A percentile compares a stretch with the other conserved stretches of the same genome.
phyloP scores from a whole-genome alignment of 2,329 filamentous ascomycete genomes.

The Hawksworthiomyces lignivorus region DNA sequence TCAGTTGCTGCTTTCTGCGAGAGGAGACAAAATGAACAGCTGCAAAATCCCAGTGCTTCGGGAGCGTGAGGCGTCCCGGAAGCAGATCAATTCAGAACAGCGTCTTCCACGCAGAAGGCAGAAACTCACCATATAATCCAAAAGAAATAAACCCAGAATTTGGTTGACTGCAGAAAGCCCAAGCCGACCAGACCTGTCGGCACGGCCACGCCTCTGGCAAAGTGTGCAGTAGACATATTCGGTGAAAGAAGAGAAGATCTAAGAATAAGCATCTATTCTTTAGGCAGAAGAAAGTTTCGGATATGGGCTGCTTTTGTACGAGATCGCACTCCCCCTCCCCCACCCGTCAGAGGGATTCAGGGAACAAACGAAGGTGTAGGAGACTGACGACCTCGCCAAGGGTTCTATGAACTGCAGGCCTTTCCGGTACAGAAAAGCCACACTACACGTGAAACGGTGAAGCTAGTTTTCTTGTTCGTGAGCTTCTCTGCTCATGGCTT shows the following conservation, averaged over 20 bases:
- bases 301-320: no score
- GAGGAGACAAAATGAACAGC: no score
- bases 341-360: no score
- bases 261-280: not conserved
- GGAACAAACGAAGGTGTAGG: no score
- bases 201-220: not conserved
- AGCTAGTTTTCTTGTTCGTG: not conserved
- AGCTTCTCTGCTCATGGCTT: not conserved
- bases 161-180: conserved; percentile 33
- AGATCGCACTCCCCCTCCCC: no score
- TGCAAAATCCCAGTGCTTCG: no score
- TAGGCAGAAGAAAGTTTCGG: not conserved
- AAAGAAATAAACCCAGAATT: conserved; percentile 37
- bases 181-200: not conserved
- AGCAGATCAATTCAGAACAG: not conserved
- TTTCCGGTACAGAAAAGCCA: not conserved
- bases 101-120: no score
- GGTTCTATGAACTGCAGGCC: not conserved
- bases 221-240: conserved; percentile 8
- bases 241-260: no score
- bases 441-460: not conserved
- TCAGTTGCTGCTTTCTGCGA: no score
- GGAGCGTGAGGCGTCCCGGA: no score
- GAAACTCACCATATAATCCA: conserved; percentile 37
- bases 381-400: no score